Base-by-base conservation (phyloP, 2,329 filamentous ascomycete species). In the Pseudogymnoascus sp. region DNA sequence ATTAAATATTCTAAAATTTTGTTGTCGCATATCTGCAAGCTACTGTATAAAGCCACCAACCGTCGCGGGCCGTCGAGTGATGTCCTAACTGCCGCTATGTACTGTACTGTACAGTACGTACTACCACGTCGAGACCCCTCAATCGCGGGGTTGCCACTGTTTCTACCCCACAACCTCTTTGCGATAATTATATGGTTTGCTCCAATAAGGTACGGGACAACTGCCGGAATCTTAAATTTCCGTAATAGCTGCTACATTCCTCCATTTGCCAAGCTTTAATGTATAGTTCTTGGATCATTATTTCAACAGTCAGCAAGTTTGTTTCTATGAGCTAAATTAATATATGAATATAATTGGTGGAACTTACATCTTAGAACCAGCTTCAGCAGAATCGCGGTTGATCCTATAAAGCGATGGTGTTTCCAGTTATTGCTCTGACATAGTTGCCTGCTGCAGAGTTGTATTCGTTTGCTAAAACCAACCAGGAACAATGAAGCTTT, bases 161-260 rank as follows among this genome's bases (percentile, higher is more conserved):
- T 52, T 52, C 14, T 52, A 52, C 14, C 45, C 23, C 45, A 52
- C 23, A 52, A 16, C 45, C 23, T n/a, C 12, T n/a, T 26, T 16
- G 6, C 3, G n/a, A 10, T 49, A 19, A 19, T 19, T 19, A 14
- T 49, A 6, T 6, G 23, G 43, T 16, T 49, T 31, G 45, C n/a
- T n/a, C 45, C n/a, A 10, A 10, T 43, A 23, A 43, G 7, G 5
- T 29, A 10, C 23, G 16, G 14, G 33, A 33, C 11, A 35, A 55
- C 49, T 55, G 29, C 29, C 49, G 29, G 49, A 55, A 55, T 33
- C 49, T 55, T 55, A 55, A 55, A 55, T 55, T 55, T 55, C 49
- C 49, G 45, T 55, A 31, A n/a, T 14, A 10, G 26, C 14, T 19
- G 6, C 29, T 35, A 6, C 29, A 29, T 52, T 52, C 29, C 29